Evolutionary conservation across 129 eudicot species (phyloP), one percentile per base, ranked within the genome.

Genomic region (Ambrosia artemisiifolia): DNA sequence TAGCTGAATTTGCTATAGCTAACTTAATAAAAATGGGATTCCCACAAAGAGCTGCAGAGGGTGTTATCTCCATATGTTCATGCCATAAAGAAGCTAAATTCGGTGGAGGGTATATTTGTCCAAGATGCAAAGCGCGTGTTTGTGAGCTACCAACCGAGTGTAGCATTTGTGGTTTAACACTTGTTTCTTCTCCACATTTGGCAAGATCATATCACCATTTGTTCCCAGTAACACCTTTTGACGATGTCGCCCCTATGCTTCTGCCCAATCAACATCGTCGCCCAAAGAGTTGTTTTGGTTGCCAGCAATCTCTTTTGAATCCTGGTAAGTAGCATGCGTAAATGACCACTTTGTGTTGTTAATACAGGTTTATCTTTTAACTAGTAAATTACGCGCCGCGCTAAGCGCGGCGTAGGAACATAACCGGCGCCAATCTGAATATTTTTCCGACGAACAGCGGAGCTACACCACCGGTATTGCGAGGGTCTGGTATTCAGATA

Each of bases 61-160:
- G 99, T 67, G 89, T 85, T 42, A 77, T 90, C 28, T 90, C 97
- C 14, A 94, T 94, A 65, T 94, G 99, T 82, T 85, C 96, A 7
- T 94, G 99, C 74, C 99, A 94, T 65, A 94, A 90, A 82, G 99
- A 87, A 82, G 91, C 93, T 20, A 94, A 94, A 76, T 82, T 84
- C 70, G 99, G 97, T 72, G 98, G 88, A 67, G 99, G 99, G 51
- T 94, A 94, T 78, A 94, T 88, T 75, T 94, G 99, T 87, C 99
- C 99, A 40, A 90, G 99, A 79, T 94, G 99, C 81, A 94, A 94
- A 79, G 97, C 96, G 5, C 95, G 99, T 18, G 89, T 94, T 13
- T 94, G 99, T 65, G 97, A 94, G 79, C 74, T 94, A 70, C 99
- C 99, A 50, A 90, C 97, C 1, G 97, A 90, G 51, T 94, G 99